Evolutionary conservation across 83 land plant genomes (phyloP), one percentile per base, ranked within the genome.

Genomic region (Picea mariana): DNA sequence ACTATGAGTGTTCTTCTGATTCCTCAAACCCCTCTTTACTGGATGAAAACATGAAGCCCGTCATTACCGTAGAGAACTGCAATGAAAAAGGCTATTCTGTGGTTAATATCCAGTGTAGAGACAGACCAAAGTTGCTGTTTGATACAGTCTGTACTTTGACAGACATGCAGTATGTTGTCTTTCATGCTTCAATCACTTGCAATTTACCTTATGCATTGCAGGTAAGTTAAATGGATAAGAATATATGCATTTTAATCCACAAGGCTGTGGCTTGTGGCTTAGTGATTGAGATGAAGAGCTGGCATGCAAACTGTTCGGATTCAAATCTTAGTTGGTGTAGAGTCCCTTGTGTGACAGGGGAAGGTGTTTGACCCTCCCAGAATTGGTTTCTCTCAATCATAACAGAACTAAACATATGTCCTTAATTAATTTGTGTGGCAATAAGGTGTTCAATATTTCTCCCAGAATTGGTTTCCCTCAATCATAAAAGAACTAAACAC

Each of bases 131-230:
- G 85, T 87, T 93, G 75, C 67, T 93, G 82, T 91, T 93, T 67
- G 95, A 93, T 65, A 89, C 85, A 0, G 88, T 93, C 0, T 93
- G 93, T 78, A 90, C 93, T 2, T 83, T 93, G 17, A 90, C 93
- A 8, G 93, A 93, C 79, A 82, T 93, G 93, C 87, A 90, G 49
- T 93, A 89, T 81, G 86, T 89, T 61, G 87, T 93, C 40, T 93
- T 90, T 49, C 93, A 93, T 86, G 95, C 88, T 69, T 82, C 91
- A 3, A 67, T 89, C 13, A 64, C 81, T 7, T 87, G 89, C 27
- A 79, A 82, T 18, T 86, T 85, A 5, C 84, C 83, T n/a, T 59
- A 79, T 72, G 90, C 92, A 9, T 44, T 80, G 23, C 94, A 92
- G 88, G 94, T 92, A 82, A 68, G 79, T 27, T 5, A 6, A 62